Percentiles rank a stretch among this genome's conserved stretches.
These are phyloP conservation scores for Pleodorina starrii DNA, from an alignment of 139 green algal species.

Conservation along the genomic window DNA sequence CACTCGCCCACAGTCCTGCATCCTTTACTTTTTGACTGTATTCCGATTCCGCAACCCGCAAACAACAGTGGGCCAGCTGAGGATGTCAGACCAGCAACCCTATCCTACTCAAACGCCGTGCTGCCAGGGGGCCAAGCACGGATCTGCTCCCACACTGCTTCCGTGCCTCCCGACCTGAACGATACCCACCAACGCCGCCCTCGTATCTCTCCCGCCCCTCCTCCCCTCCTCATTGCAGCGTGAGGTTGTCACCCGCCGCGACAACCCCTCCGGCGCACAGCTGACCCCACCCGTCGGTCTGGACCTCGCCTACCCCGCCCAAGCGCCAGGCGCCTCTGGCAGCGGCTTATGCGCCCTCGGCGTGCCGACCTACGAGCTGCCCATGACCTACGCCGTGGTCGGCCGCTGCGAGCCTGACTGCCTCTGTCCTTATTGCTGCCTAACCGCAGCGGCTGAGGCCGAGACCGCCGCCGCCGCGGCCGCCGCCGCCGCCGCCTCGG, in stretches of 20 bases:
- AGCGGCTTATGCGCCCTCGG: background rate
- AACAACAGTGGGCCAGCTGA: no score
- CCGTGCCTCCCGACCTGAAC: no score
- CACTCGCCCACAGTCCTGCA: background rate
- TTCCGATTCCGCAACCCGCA: no score
- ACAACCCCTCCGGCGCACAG: background rate
- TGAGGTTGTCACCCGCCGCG: background rate
- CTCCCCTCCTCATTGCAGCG: no score
- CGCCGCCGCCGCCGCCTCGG: background rate
- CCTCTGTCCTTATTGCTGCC: background rate
- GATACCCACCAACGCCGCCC: no score
- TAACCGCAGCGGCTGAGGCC: background rate
- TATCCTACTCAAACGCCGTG: no score
- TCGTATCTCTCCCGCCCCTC: background rate
- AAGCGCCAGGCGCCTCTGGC: background rate
- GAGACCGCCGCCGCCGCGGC: background rate
- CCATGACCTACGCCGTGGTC: background rate
- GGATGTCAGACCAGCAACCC: no score
- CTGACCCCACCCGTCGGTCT: background rate
- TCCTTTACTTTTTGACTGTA: no score
- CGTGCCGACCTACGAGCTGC: slow-evolving; percentile 2
- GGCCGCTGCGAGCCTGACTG: background rate
- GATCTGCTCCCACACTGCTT: no score
- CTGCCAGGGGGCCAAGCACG: no score
- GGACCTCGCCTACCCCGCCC: background rate